Percentiles rank a stretch among this genome's conserved stretches.
Conservation (phyloP, 1,284 basidiomycete genomes). For the Ceratobasidium sp. region DNA sequence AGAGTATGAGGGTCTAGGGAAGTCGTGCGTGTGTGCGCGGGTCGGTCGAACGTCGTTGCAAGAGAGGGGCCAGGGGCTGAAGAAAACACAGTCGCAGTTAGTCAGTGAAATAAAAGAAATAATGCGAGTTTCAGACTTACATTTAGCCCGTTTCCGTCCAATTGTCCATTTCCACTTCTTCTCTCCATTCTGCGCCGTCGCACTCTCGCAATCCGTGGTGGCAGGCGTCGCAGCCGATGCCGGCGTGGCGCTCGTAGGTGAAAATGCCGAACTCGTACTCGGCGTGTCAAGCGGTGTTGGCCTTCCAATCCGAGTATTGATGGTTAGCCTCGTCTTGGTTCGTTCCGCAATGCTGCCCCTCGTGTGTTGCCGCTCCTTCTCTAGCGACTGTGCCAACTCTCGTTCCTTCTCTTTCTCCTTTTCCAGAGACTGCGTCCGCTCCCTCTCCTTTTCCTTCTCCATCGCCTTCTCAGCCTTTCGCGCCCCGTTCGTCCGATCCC, state of each 20-base stretch:
- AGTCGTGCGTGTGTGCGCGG: slow-evolving; percentile 27
- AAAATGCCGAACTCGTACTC: not conserved
- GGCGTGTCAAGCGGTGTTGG: slow-evolving; percentile 8
- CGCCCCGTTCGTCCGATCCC: slow-evolving; percentile 51
- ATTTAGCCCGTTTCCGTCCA: slow-evolving; percentile 73
- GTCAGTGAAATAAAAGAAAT: slow-evolving; percentile 38
- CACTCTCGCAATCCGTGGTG: slow-evolving; percentile 29
- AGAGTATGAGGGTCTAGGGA: slow-evolving; percentile 19
- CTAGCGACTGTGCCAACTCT: slow-evolving; percentile 46
- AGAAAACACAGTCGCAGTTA: slow-evolving; percentile 43
- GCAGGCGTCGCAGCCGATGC: slow-evolving; percentile 3
- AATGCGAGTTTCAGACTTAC: slow-evolving; percentile 58
- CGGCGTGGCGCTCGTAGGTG: not conserved
- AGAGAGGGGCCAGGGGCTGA: slow-evolving; percentile 51
- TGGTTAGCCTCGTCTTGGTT: slow-evolving; percentile 23
- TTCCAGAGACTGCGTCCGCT: slow-evolving; percentile 45
- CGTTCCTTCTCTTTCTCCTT: slow-evolving; percentile 73
- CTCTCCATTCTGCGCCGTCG: slow-evolving; percentile 6
- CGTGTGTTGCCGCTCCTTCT: slow-evolving; percentile 63
- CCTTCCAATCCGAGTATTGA: slow-evolving; percentile 13
- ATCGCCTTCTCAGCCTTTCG: slow-evolving; percentile 61
- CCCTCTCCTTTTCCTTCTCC: slow-evolving; percentile 51
- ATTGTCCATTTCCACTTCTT: slow-evolving; percentile 66
- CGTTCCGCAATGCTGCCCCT: slow-evolving; percentile 14
- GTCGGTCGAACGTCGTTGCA: slow-evolving; percentile 19